Conservation (phyloP, 1,139 yeast species). For the Pichia sp. region DNA sequence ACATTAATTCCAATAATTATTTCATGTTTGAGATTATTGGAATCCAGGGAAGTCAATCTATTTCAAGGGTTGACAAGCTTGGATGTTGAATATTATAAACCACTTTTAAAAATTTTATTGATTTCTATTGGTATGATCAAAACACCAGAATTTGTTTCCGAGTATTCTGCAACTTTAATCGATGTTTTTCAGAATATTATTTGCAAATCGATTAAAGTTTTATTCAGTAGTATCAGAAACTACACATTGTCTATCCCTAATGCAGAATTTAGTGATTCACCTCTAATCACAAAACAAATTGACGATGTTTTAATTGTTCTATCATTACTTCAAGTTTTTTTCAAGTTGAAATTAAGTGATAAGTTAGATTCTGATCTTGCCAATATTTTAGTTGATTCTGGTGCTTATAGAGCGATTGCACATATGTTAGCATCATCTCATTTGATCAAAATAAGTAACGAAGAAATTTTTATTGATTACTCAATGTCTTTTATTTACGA, state of each 20-base stretch:
- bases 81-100: slow-evolving; percentile 43
- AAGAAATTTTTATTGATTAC: slow-evolving; percentile 62
- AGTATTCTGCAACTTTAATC: slow-evolving; percentile 45
- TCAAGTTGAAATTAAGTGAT: slow-evolving; percentile 44
- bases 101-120: slow-evolving; percentile 53
- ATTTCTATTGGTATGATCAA: slow-evolving; percentile 43
- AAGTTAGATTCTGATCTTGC: slow-evolving; percentile 49
- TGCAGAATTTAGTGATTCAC: slow-evolving; percentile 29
- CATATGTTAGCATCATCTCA: slow-evolving; percentile 67
- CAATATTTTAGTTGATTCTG: slow-evolving; percentile 48
- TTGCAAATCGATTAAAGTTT: slow-evolving; percentile 49
- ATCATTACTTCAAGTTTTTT: slow-evolving; percentile 55
- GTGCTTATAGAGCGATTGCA: slow-evolving; percentile 57
- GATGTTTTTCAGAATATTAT: slow-evolving; percentile 55
- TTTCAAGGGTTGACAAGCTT: slow-evolving; percentile 36
- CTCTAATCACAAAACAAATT: slow-evolving; percentile 30
- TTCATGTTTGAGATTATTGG: slow-evolving; percentile 38
- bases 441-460: slow-evolving; percentile 52
- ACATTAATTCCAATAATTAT: slow-evolving; percentile 37
- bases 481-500: slow-evolving; percentile 66
- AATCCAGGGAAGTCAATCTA: slow-evolving; percentile 44
- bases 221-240: slow-evolving; percentile 53
- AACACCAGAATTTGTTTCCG: slow-evolving; percentile 40
- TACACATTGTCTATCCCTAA: slow-evolving; percentile 40
- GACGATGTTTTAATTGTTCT: slow-evolving; percentile 64